These are phyloP conservation scores for Mucor velutinosus DNA, from an alignment of 371 early-diverging fungal species.

Conservation along the genomic window DNA sequence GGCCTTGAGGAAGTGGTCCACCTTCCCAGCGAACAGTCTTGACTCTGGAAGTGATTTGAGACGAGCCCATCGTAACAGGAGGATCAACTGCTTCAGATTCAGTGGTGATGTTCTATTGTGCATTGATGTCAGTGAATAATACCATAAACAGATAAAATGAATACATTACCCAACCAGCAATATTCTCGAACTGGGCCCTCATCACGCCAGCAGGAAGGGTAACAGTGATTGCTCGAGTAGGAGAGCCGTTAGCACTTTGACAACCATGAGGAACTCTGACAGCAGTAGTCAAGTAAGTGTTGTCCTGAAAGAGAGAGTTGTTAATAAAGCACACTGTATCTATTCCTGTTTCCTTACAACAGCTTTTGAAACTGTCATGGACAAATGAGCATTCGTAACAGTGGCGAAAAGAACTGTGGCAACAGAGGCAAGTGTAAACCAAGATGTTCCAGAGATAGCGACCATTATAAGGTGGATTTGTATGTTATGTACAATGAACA, in stretches of 20 bases:
- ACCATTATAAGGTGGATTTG: background rate
- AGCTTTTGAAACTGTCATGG: slow-evolving; percentile 2
- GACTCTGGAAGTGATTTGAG: slow-evolving; percentile 1
- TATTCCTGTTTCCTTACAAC: background rate
- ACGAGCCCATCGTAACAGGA: background rate
- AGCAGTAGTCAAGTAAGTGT: background rate
- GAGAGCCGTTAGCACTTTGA: background rate
- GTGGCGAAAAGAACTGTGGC: background rate
- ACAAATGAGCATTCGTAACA: background rate
- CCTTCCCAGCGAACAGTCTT: background rate
- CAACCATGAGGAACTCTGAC: slow-evolving; percentile 1
- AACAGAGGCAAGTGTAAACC: background rate
- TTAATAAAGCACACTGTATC: background rate
- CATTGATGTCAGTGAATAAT: background rate
- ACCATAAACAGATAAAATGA: background rate
- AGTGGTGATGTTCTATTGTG: background rate
- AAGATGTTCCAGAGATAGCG: background rate
- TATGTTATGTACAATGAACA: background rate
- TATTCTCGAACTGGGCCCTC: background rate
- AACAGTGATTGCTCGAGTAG: slow-evolving; percentile 2
- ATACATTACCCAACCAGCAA: background rate
- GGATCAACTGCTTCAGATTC: background rate
- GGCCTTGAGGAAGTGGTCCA: background rate
- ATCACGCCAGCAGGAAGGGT: background rate
- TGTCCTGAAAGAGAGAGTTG: background rate